Evolutionary conservation across 257 asterid species (phyloP).

Genomic region (Fraxinus americana): DNA sequence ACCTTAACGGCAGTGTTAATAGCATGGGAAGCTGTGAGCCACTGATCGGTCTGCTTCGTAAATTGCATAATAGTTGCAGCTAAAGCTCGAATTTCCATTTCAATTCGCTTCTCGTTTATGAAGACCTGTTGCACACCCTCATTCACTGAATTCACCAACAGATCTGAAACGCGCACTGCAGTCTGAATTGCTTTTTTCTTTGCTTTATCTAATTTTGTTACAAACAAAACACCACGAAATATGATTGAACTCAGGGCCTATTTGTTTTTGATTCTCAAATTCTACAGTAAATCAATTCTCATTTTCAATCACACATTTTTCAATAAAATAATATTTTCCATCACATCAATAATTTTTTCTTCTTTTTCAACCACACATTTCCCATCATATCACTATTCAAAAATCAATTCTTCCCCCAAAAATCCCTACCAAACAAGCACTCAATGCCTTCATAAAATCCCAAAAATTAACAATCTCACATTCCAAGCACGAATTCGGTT

Average conservation of each 20-base stretch:
- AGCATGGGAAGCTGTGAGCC: conserved; percentile 87
- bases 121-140: conserved; percentile 79
- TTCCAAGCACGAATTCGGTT: background rate
- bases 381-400: too few relatives aligned
- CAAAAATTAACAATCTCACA: background rate
- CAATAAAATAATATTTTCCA: too few relatives aligned
- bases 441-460: background rate
- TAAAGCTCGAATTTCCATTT: conserved; percentile 76
- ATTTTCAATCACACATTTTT: too few relatives aligned
- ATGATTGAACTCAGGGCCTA: too few relatives aligned
- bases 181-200: conserved; percentile 67
- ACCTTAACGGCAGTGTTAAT: conserved; percentile 90
- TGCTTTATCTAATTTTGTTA: conserved; percentile 53
- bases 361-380: too few relatives aligned
- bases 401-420: too few relatives aligned
- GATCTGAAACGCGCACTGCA: conserved; percentile 65
- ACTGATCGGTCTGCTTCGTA: conserved; percentile 82
- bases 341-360: too few relatives aligned
- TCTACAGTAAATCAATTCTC: too few relatives aligned
- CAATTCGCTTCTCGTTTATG: conserved; percentile 75
- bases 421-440: too few relatives aligned
- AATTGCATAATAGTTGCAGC: conserved; percentile 57
- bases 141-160: conserved; percentile 71
- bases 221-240: background rate
- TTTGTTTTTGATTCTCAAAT: too few relatives aligned